phyloP scores from a whole-genome alignment of 371 early-diverging fungal genomes.

The Coemansia sp. region DNA sequence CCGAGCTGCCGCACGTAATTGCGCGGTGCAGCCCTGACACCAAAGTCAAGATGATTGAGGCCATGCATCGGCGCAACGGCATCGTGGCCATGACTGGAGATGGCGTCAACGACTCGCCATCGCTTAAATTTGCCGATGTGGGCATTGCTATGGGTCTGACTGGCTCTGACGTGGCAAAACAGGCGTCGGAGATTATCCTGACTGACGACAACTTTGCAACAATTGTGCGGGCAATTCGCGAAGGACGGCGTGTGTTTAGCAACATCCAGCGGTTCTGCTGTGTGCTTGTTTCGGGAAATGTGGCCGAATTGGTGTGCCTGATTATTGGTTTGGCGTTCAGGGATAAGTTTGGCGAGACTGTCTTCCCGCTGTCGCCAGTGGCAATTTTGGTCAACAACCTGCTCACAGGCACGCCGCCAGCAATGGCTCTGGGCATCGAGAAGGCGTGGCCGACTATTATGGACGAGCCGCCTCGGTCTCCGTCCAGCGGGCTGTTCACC shows the following conservation, averaged over 20 bases:
- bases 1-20: slow-evolving; percentile 86
- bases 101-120: slow-evolving; percentile 98
- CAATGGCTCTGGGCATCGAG: slow-evolving; percentile 83
- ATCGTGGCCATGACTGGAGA: slow-evolving; percentile 99
- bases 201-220: slow-evolving; percentile 72
- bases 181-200: slow-evolving; percentile 73
- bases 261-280: slow-evolving; percentile 92
- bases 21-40: slow-evolving; percentile 95
- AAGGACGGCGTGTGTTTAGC: slow-evolving; percentile 80
- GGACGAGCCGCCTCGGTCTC: slow-evolving; percentile 75
- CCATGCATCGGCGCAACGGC: slow-evolving; percentile 81
- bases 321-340: slow-evolving; percentile 69
- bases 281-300: slow-evolving; percentile 87
- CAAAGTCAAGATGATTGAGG: slow-evolving; percentile 94
- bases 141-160: slow-evolving; percentile 91
- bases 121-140: slow-evolving; percentile 92
- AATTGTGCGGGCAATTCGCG: slow-evolving; percentile 70
- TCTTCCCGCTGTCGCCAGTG: slow-evolving; percentile 75
- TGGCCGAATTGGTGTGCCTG: slow-evolving; percentile 69
- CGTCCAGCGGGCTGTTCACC: slow-evolving; percentile 67
- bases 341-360: slow-evolving; percentile 60
- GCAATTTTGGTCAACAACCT: slow-evolving; percentile 91
- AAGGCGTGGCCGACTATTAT: slow-evolving; percentile 77
- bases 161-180: slow-evolving; percentile 74
- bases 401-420: slow-evolving; percentile 77